A percentile compares a stretch with the other conserved stretches of the same genome.
These are phyloP conservation scores for Microsporum canis DNA, from an alignment of 2,329 filamentous ascomycete genomes.

Conservation along the genomic window DNA sequence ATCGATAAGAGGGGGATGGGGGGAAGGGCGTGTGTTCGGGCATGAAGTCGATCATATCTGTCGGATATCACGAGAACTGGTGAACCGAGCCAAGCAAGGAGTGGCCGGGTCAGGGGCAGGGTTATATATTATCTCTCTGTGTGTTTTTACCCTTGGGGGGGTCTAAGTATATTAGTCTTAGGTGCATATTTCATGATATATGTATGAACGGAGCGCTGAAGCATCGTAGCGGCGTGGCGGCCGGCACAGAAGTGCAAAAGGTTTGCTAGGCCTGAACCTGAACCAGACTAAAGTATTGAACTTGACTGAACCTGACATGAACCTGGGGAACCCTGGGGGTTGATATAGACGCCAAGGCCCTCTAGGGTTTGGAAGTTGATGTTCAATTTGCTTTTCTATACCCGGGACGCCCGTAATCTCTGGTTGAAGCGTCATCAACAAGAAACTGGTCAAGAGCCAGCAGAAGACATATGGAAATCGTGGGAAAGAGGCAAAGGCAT, in stretches of 20 bases:
- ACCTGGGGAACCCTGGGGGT: not conserved
- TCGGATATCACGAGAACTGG: slow-evolving; percentile 3
- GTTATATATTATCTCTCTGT: not conserved
- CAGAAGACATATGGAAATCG: not conserved
- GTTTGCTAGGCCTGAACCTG: not conserved
- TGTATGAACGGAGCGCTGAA: not conserved
- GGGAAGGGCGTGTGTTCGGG: not conserved
- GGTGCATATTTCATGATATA: not conserved
- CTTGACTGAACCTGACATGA: slow-evolving; percentile 1
- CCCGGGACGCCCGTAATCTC: too few relatives aligned
- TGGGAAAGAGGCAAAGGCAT: not conserved
- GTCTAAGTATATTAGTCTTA: not conserved
- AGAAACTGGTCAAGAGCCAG: not conserved
- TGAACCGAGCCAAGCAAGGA: slow-evolving; percentile 2
- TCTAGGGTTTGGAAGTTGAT: not conserved
- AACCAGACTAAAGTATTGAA: not conserved
- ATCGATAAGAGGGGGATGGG: not conserved
- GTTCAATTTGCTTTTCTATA: not conserved
- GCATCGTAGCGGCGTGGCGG: not conserved
- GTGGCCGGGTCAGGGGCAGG: not conserved
- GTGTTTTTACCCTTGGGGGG: too few relatives aligned
- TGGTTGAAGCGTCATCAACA: not conserved
- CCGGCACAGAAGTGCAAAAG: not conserved
- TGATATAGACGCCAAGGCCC: not conserved
- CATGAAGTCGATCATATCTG: not conserved